Conservation (phyloP, 805 yeast genomes). For the Metschnikowia aberdeeniae region DNA sequence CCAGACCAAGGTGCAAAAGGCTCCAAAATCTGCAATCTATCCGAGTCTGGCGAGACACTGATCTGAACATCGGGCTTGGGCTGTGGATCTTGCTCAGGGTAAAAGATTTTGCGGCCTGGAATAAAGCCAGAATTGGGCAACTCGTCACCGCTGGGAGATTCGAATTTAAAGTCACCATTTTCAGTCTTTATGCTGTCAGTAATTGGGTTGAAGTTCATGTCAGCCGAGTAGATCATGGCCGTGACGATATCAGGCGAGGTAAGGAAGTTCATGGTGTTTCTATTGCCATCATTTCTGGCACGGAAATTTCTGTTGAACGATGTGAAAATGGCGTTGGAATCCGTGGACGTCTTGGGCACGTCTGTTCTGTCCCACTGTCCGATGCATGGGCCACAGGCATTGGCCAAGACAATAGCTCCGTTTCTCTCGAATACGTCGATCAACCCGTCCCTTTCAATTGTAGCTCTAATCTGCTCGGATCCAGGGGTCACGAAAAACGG, state of each 20-base stretch:
- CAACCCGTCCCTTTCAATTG: constrained; percentile 92
- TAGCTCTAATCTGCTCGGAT: constrained; percentile 96
- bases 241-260: constrained; percentile 99
- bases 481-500: constrained; percentile 97
- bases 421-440: constrained; percentile 73
- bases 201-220: constrained; percentile 85
- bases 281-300: constrained; percentile 97
- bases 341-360: constrained; percentile 57
- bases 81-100: constrained; percentile 67
- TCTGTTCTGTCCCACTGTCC: constrained; percentile 99
- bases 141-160: constrained; percentile 80
- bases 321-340: constrained; percentile 86
- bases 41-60: constrained; percentile 81
- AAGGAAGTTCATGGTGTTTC: constrained; percentile 94
- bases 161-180: constrained; percentile 75
- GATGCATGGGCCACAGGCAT: constrained; percentile 99
- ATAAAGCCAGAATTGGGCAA: constrained; percentile 77
- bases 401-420: constrained; percentile 91
- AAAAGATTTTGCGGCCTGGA: constrained; percentile 68
- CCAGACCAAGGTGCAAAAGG: constrained; percentile 89
- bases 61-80: constrained; percentile 58
- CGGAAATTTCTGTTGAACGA: constrained; percentile 97
- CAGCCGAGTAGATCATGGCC: constrained; percentile 94
- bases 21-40: constrained; percentile 84
- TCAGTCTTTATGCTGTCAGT: constrained; percentile 74